Percentiles rank a stretch among this genome's conserved stretches.
Conservation (phyloP, 805 yeast species). For the Saturnispora besseyi region DNA sequence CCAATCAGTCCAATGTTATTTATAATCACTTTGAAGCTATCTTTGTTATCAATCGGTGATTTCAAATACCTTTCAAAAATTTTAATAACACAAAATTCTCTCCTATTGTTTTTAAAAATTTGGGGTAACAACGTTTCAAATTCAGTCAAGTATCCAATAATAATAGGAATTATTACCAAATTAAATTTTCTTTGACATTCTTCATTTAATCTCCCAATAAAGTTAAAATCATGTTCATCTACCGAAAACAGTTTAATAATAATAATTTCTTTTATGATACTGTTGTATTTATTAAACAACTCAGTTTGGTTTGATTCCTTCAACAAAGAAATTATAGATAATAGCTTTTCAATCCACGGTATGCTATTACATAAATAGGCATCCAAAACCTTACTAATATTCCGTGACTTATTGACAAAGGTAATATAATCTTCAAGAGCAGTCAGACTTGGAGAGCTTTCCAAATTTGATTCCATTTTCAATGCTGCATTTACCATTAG, state of each 20-base stretch:
- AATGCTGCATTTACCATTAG: conserved; percentile 12
- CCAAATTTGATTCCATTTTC: not conserved
- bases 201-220: conserved; percentile 9
- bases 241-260: conserved; percentile 11
- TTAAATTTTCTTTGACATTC: conserved; percentile 11
- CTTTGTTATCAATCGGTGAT: not conserved
- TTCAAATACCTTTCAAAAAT: conserved; percentile 5
- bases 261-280: conserved; percentile 8
- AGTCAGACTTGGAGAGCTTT: not conserved
- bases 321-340: conserved; percentile 2
- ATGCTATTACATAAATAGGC: not conserved
- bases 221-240: not conserved
- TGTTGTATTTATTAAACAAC: not conserved
- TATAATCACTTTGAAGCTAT: not conserved
- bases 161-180: conserved; percentile 21
- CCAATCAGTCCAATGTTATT: not conserved
- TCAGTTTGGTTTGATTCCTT: not conserved
- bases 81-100: not conserved
- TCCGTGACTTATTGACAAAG: not conserved
- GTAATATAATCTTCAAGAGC: not conserved
- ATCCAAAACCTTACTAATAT: not conserved
- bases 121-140: conserved; percentile 16
- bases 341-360: conserved; percentile 6
- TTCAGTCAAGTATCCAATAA: conserved; percentile 23
- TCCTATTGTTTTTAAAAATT: not conserved